Percentiles rank a stretch among this genome's conserved stretches.
phyloP scores from a whole-genome alignment of 2,329 filamentous ascomycete species.

The Myriosclerotinia duriaeana region DNA sequence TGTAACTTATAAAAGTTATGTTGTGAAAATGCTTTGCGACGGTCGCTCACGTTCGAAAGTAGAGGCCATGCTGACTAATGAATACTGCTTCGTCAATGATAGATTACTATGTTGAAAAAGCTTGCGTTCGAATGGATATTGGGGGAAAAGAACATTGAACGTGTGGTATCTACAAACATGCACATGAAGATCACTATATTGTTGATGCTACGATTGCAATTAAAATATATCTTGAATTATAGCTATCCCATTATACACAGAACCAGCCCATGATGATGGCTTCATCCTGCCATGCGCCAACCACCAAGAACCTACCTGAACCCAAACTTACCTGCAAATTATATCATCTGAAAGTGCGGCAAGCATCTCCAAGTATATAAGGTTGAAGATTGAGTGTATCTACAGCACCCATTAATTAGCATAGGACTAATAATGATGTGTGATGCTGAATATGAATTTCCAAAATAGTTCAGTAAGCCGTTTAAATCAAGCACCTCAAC shows the following conservation, averaged over 20 bases:
- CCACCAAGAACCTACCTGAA: neutral
- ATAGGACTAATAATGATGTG: constrained; percentile 13
- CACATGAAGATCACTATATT: neutral
- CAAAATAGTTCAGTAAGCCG: constrained; percentile 26
- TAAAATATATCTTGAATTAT: neutral
- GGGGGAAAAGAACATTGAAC: neutral
- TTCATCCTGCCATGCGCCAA: too few relatives aligned
- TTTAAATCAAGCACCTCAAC: constrained; percentile 66
- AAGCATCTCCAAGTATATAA: neutral
- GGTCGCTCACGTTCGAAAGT: neutral
- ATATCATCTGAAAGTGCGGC: neutral
- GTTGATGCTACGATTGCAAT: neutral
- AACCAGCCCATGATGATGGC: neutral
- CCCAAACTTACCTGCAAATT: neutral
- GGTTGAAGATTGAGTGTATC: neutral
- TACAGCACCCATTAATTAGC: constrained; percentile 21
- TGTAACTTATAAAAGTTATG: too few relatives aligned
- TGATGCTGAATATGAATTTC: constrained; percentile 3
- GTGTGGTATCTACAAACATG: neutral
- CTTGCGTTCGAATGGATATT: neutral
- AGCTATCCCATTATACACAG: neutral
- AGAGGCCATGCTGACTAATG: constrained; percentile 13
- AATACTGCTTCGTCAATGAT: neutral
- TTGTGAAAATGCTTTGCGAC: neutral
- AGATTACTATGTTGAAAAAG: too few relatives aligned